phyloP scores from a whole-genome alignment of 2,329 filamentous ascomycete genomes.

The Sporothrix dimorphospora region DNA sequence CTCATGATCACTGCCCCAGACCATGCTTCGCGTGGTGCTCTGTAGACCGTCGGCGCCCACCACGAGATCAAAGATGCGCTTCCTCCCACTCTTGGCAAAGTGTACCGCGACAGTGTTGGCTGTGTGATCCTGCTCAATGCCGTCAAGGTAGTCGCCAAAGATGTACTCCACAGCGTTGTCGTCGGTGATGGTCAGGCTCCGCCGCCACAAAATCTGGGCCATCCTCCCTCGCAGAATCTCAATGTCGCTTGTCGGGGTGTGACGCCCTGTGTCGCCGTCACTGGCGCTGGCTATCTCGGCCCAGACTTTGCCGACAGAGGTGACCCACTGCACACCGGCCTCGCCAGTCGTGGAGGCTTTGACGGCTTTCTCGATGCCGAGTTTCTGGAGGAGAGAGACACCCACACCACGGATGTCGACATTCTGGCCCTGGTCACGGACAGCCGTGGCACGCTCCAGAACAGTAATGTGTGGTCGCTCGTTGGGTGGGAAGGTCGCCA shows the following conservation, averaged over 20 bases:
- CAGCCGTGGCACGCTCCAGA: constrained; percentile 45
- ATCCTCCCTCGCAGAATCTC: constrained; percentile 45
- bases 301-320: constrained; percentile 37
- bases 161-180: constrained; percentile 39
- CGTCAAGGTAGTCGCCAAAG: constrained; percentile 35
- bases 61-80: constrained; percentile 53
- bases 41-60: constrained; percentile 60
- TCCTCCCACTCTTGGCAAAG: constrained; percentile 49
- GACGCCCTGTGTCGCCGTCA: constrained; percentile 36
- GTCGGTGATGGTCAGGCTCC: constrained; percentile 1
- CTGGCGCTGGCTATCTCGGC: constrained; percentile 39
- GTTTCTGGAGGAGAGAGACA: constrained; percentile 44
- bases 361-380: constrained; percentile 46
- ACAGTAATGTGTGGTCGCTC: constrained; percentile 42
- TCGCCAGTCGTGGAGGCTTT: constrained; percentile 34
- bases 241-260: constrained; percentile 43
- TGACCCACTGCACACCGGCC: constrained; percentile 40
- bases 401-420: constrained; percentile 52
- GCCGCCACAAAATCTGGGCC: constrained; percentile 40
- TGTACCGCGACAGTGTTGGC: constrained; percentile 39
- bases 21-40: constrained; percentile 50
- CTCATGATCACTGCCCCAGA: constrained; percentile 40
- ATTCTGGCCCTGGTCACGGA: constrained; percentile 49
- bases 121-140: constrained; percentile 27
- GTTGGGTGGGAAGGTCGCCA: not conserved